Conservation (phyloP, 2,329 filamentous ascomycete species). For the Phialemoniopsis sp. region DNA sequence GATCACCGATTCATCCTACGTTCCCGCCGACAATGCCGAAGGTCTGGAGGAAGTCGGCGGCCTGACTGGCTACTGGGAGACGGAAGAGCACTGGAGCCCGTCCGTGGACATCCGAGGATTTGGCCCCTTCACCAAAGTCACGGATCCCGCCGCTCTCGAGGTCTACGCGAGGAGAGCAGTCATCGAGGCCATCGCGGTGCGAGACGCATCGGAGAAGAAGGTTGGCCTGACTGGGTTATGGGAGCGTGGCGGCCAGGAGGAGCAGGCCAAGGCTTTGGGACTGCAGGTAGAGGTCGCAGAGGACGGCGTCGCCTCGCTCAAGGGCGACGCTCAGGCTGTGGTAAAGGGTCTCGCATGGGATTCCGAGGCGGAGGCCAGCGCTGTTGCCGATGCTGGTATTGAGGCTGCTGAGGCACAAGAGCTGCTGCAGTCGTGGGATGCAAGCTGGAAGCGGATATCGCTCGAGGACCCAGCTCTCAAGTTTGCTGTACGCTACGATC, state of each 20-base stretch:
- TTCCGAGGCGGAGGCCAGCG: not conserved
- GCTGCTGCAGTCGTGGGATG: slow-evolving; percentile 41
- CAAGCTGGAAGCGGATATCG: slow-evolving; percentile 53
- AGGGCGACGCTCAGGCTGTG: slow-evolving; percentile 23
- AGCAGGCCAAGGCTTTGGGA: slow-evolving; percentile 25
- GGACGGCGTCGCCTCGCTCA: slow-evolving; percentile 33
- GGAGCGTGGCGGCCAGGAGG: slow-evolving; percentile 24
- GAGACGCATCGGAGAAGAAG: slow-evolving; percentile 19
- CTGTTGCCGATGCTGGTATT: slow-evolving; percentile 6
- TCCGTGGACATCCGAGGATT: slow-evolving; percentile 42
- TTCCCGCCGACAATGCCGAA: slow-evolving; percentile 38
- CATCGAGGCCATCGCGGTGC: slow-evolving; percentile 44
- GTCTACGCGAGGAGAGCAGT: slow-evolving; percentile 45
- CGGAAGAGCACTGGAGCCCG: slow-evolving; percentile 44
- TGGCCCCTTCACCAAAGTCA: slow-evolving; percentile 28
- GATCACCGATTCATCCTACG: slow-evolving; percentile 33
- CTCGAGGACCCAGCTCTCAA: slow-evolving; percentile 58
- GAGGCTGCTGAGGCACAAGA: slow-evolving; percentile 34
- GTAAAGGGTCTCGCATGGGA: slow-evolving; percentile 12
- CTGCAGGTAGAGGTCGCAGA: slow-evolving; percentile 30
- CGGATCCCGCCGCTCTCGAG: slow-evolving; percentile 40
- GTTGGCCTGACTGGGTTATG: slow-evolving; percentile 18
- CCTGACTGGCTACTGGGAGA: slow-evolving; percentile 49
- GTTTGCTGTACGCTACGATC: slow-evolving; percentile 60
- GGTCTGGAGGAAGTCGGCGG: slow-evolving; percentile 44